Evolutionary conservation across 2,329 filamentous ascomycete genomes (phyloP), one percentile per base, ranked within the genome.

Genomic region (Chrysoporthe cubensis): DNA sequence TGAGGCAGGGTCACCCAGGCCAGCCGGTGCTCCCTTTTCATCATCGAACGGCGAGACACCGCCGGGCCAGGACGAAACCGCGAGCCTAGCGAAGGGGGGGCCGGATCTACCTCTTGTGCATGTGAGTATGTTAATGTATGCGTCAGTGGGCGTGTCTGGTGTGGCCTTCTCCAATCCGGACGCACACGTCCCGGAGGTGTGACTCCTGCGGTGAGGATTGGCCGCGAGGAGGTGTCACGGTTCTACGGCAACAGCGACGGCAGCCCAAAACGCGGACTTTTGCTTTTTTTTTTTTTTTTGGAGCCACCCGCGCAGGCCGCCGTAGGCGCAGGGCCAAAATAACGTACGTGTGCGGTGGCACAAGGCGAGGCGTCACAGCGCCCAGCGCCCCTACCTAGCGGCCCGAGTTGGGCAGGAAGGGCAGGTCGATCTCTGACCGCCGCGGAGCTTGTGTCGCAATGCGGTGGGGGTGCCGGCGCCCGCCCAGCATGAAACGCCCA

Each of bases 1-100:
- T 52, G 54, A 59, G 50, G 66, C 66, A 68, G 65, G 66, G 66
- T 50, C 32, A 63, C 58, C 66, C 63, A 62, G 34, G 64, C 14
- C 11, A 56, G 61, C 21, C 54, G 16, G 40, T 8, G 6, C n/a
- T 5, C 46, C 43, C 21, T 48, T 21, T 18, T 34, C 42, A 32
- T 57, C 14, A n/a, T 57, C 44, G 44, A 18, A 26, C 54, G 34
- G 26, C 34, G 13, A 57, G 54, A 57, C 34, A 34, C 32, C 6
- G 44, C 44, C 44, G 44, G 26, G 44, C 18, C 44, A 46, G 11
- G 44, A 46, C 44, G 26, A 18, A 46, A 5, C 44, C 44, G 9
- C 37, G 37, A 9, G 5, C 9, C 37, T 40, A 40, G 37, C 2
- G 26, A 2, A 26, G 26, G 26, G 26, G 26, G 26, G 26, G 26